Evolutionary conservation across 1,284 basidiomycete genomes (phyloP).

Genomic region (Rhodotorula glutinis): DNA sequence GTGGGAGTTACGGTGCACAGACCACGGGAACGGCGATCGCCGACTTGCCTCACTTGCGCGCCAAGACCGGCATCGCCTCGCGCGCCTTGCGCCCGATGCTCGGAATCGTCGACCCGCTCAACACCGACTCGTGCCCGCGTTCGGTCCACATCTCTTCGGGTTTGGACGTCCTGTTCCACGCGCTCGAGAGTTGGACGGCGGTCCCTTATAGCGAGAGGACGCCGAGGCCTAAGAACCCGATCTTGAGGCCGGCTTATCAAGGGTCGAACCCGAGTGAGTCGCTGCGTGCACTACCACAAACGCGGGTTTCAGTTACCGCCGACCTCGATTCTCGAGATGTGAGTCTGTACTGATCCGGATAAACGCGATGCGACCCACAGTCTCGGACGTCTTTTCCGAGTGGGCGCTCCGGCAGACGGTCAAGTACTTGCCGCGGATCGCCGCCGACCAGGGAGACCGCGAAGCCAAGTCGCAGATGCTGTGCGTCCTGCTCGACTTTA

Average conservation of each 20-base stretch:
- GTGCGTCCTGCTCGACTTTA: not conserved
- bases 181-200: conserved; percentile 72
- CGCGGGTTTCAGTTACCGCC: too few species aligned
- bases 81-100: conserved; percentile 85
- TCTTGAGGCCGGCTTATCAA: conserved; percentile 85
- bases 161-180: conserved; percentile 66
- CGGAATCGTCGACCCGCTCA: conserved; percentile 79
- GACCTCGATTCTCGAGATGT: too few species aligned
- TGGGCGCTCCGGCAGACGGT: conserved; percentile 92
- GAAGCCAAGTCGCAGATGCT: conserved; percentile 91
- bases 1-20: conserved; percentile 47
- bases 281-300: too few species aligned
- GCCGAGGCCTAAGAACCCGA: conserved; percentile 80
- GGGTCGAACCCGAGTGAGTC: conserved; percentile 75
- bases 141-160: conserved; percentile 87
- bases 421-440: conserved; percentile 82
- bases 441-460: conserved; percentile 68
- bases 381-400: conserved; percentile 83
- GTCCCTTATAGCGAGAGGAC: conserved; percentile 85
- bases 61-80: conserved; percentile 91
- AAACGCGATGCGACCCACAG: not conserved
- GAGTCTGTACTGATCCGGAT: not conserved
- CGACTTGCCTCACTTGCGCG: conserved; percentile 77
- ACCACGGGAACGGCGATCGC: conserved; percentile 97
- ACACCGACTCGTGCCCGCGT: conserved; percentile 77